phyloP scores from a whole-genome alignment of 2,329 filamentous ascomycete genomes.

The Fonsecaea pugnacius region DNA sequence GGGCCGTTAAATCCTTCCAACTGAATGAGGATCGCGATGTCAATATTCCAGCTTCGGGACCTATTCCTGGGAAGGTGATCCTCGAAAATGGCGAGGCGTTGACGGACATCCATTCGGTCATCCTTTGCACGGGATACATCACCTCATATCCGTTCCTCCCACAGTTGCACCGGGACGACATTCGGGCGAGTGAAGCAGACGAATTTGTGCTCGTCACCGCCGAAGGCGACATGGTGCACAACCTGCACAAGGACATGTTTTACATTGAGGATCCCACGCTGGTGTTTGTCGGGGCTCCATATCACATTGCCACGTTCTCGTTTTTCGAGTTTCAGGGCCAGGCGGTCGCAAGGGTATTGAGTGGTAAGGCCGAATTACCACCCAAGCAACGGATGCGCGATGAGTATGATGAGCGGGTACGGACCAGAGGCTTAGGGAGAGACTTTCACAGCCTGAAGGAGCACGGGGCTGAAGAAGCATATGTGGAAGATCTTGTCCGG shows the following conservation, averaged over 20 bases:
- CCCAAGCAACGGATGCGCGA: conserved; percentile 44
- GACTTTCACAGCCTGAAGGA: conserved; percentile 47
- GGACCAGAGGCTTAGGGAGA: conserved; percentile 41
- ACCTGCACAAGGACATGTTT: conserved; percentile 72
- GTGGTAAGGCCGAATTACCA: conserved; percentile 58
- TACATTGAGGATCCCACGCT: conserved; percentile 70
- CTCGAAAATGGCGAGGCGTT: conserved; percentile 60
- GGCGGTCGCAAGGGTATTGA: conserved; percentile 61
- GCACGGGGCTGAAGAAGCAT: conserved; percentile 41
- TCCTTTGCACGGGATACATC: conserved; percentile 72
- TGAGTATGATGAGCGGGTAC: conserved; percentile 41
- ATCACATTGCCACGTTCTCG: conserved; percentile 69
- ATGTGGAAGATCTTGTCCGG: conserved; percentile 42
- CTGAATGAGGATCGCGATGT: conserved; percentile 17
- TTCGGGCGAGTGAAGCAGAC: conserved; percentile 53
- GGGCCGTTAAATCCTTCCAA: conserved; percentile 57
- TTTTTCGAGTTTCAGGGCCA: conserved; percentile 73
- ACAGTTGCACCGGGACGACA: conserved; percentile 54
- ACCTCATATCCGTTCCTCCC: conserved; percentile 68
- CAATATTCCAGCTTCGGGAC: conserved; percentile 33
- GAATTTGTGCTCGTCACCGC: conserved; percentile 60
- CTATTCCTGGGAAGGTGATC: conserved; percentile 57
- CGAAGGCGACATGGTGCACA: conserved; percentile 67
- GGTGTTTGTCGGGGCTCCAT: conserved; percentile 67
- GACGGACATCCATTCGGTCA: conserved; percentile 62